Evolutionary conservation across 2,329 filamentous ascomycete species (phyloP).

Genomic region (Paradendryphiella salina): DNA sequence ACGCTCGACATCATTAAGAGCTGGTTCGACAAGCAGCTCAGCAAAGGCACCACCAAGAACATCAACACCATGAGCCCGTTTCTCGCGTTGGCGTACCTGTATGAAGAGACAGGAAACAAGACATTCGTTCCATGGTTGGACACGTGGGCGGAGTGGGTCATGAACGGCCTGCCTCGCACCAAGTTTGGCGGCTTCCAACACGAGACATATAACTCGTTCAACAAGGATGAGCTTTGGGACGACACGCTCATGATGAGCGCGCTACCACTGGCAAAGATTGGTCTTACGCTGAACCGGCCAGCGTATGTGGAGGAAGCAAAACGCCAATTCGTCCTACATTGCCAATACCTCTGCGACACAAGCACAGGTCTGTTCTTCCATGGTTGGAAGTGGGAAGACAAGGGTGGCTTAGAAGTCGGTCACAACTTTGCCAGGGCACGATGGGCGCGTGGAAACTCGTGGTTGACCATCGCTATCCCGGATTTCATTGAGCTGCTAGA

Average conservation of each 20-base stretch:
- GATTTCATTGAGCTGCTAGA: slow-evolving; percentile 77
- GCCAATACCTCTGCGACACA: slow-evolving; percentile 76
- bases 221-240: slow-evolving; percentile 79
- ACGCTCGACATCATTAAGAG: slow-evolving; percentile 69
- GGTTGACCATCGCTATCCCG: slow-evolving; percentile 82
- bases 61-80: slow-evolving; percentile 85
- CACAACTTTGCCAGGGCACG: slow-evolving; percentile 61
- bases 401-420: slow-evolving; percentile 54
- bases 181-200: slow-evolving; percentile 74
- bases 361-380: slow-evolving; percentile 76
- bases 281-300: slow-evolving; percentile 67
- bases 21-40: slow-evolving; percentile 73
- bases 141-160: slow-evolving; percentile 80
- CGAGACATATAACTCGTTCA: slow-evolving; percentile 71
- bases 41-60: slow-evolving; percentile 77
- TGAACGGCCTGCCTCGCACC: slow-evolving; percentile 73
- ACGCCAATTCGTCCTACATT: slow-evolving; percentile 74
- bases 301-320: slow-evolving; percentile 79
- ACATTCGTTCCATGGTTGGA: slow-evolving; percentile 78
- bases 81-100: slow-evolving; percentile 74
- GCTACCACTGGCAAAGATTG: slow-evolving; percentile 78
- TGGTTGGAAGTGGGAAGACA: slow-evolving; percentile 75
- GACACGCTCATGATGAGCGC: slow-evolving; percentile 90
- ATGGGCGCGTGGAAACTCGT: slow-evolving; percentile 67
- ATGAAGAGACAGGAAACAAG: slow-evolving; percentile 70